Evolutionary conservation across 306 rosid genomes (phyloP), one percentile per base, ranked within the genome.

Genomic region (Inga oerstediana): DNA sequence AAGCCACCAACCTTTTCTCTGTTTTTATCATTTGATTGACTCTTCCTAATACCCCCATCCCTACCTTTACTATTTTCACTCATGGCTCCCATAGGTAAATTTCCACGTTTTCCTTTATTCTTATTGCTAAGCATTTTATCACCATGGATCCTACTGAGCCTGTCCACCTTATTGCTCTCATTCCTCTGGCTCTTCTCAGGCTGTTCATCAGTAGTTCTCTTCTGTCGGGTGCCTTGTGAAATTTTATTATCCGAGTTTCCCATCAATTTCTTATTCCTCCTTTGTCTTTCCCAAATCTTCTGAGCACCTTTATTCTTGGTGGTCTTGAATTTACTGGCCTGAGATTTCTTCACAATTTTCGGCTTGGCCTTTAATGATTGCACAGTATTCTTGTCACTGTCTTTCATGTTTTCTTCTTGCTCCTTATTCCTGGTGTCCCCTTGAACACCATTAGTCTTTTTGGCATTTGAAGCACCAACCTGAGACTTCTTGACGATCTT

Each of bases 1-100:
- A 95, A 85, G 69, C 98, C 98, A 56, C 93, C 97, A 64, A 86
- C 83, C 73, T 82, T 93, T 84, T 91, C 97, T 77, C 80, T 75
- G 49, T 11, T 81, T 70, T 76, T 88, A 77, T 85, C 89, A 32
- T 80, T 73, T 44, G 79, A 84, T 58, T 6, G 78, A 66, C 44
- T 77, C 82, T 84, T 91, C n/a, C 74, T 83, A 45, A 7, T 58
- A 20, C 78, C 84, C 46, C 56, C 86, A 73, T 10, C 64, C 52
- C 83, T 82, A 62, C 65, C 86, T 74, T 77, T 84, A 24, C 65
- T 82, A 73, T 19, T 82, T 80, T 80, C 82, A 77, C 85, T 85
- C 82, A 71, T 80, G 19, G 51, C 9, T 39, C 80, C 74, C 78
- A 27, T 27, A 27, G 71, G 81, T 27, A 80, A 77, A 85, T 76